Evolutionary conservation across 257 asterid species (phyloP).

Genomic region (Nicotiana tabacum): DNA sequence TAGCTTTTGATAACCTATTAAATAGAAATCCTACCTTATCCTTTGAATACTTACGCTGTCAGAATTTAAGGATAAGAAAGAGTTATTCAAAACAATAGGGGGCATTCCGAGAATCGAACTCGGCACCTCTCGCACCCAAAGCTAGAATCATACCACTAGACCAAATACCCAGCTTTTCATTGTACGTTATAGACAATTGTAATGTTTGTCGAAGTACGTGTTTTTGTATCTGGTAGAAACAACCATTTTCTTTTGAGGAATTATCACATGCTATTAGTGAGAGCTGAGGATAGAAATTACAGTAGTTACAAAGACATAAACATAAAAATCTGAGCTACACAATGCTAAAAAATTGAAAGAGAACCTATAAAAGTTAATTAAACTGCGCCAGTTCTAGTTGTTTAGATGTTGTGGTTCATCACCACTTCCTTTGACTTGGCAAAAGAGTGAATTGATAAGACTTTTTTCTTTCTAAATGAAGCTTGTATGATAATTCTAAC

Average conservation of each 20-base stretch:
- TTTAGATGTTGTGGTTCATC: not conserved
- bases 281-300: not conserved
- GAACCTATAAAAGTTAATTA: too few relatives aligned
- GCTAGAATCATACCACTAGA: constrained; percentile 86
- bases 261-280: too few relatives aligned
- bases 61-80: too few relatives aligned
- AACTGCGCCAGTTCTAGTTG: not conserved
- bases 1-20: not conserved
- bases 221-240: not conserved
- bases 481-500: not conserved
- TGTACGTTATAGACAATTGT: not conserved
- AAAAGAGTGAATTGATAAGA: not conserved
- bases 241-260: too few relatives aligned
- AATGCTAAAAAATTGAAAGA: not conserved
- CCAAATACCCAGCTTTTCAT: constrained; percentile 51
- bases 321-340: not conserved
- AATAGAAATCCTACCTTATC: not conserved
- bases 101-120: constrained; percentile 82
- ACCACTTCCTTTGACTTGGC: not conserved
- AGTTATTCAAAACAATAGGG: constrained; percentile 13
- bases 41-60: not conserved
- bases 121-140: constrained; percentile 81
- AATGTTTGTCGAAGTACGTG: too few relatives aligned
- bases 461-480: too few relatives aligned
- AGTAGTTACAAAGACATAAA: not conserved